Base-by-base conservation (phyloP, 805 yeast genomes). In the Isabelozyma gotoi region DNA sequence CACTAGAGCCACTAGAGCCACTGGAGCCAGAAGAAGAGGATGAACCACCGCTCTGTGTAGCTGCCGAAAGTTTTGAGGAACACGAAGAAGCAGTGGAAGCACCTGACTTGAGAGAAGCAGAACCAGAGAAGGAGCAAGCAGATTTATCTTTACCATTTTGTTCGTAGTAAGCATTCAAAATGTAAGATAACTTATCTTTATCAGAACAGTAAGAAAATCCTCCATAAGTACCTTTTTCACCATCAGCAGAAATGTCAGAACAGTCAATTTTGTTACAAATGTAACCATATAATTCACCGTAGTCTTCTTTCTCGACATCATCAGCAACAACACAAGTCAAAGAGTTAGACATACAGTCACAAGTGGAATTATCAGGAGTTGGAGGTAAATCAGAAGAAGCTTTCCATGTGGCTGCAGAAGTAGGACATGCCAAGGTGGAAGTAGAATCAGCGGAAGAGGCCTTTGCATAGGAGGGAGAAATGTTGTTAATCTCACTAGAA, bases 341-440 rank as follows among this genome's bases (percentile, higher is more conserved):
- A 10, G 89, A 67, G 19, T 56, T 53, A 29, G 74, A 57, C 71
- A 84, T 71, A 73, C 95, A 86, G 47, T 75, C 68, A 74, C 94
- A 86, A 43, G 78, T 71, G 37, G 62, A 74, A 40, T 74, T 60
- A 56, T 85, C 76, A 51, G 95, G 95, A 41, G 89, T 82, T 65
- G 94, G 95, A 57, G 95, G 95, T 59, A 86, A 73, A 24, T 57
- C 65, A n/a, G 84, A 73, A 24, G 81, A 62, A 43, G 90, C 94
- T 44, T 67, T 65, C 94, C 94, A 86, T 63, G 78, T 55, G 7
- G 63, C 31, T 15, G 86, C 70, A 50, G 92, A 92, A 62, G 94
- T 86, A 51, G 88, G 88, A 58, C 91, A 83, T 29, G 81, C 56
- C 51, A 81, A 63, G 24, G 78, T 67, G 14, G 54, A 39, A n/a